Conservation (phyloP, 768 basidiomycete species). For the Termitomyces sp. region DNA sequence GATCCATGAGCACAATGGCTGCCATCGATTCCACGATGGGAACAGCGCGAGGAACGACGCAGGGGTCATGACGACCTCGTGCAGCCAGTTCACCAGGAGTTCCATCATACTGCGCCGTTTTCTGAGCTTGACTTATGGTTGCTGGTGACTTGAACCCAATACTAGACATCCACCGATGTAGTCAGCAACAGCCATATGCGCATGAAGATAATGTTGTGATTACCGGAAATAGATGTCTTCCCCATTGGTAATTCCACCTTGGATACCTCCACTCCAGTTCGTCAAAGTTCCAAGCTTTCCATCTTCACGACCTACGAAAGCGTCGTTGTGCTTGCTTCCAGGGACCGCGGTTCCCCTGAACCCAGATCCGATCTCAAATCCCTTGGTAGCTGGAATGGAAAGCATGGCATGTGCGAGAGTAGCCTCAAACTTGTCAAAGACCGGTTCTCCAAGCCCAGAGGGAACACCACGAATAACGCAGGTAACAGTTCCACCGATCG, state of each 20-base stretch:
- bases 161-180: conserved; percentile 29
- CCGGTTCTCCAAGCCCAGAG: conserved; percentile 90
- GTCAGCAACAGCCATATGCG: conserved; percentile 3
- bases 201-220: conserved; percentile 14
- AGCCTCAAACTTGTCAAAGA: conserved; percentile 98
- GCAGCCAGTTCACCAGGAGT: conserved; percentile 84
- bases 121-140: conserved; percentile 90
- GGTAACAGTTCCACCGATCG: conserved; percentile 96
- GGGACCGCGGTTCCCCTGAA: conserved; percentile 93
- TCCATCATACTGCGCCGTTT: conserved; percentile 91
- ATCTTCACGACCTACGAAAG: conserved; percentile 59
- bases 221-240: conserved; percentile 97
- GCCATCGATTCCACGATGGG: conserved; percentile 99
- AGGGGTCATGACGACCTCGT: conserved; percentile 93
- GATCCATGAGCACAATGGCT: conserved; percentile 91
- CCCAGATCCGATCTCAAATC: conserved; percentile 95
- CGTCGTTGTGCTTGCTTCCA: conserved; percentile 91
- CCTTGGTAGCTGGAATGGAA: conserved; percentile 97
- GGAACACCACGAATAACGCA: conserved; percentile 93
- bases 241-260: conserved; percentile 97
- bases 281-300: conserved; percentile 79
- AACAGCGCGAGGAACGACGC: conserved; percentile 94
- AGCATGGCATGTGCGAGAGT: conserved; percentile 96
- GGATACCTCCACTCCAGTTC: conserved; percentile 96
- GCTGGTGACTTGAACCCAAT: conserved; percentile 98